phyloP scores from a whole-genome alignment of 1,139 yeast species.

The Lodderomyces orthopsilosis region DNA sequence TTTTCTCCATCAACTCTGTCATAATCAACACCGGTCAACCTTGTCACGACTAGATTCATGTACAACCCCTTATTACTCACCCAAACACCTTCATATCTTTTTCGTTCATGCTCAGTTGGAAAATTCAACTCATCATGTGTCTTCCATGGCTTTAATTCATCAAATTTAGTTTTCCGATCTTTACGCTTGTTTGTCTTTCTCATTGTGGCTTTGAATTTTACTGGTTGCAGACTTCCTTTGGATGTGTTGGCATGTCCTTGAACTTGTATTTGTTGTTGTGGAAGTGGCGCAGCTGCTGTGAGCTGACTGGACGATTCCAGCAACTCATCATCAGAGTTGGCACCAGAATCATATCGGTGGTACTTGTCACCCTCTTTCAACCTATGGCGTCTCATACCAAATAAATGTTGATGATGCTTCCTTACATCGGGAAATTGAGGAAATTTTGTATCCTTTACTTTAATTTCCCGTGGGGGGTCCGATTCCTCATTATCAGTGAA shows the following conservation, averaged over 20 bases:
- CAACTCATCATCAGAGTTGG: slow-evolving; percentile 4
- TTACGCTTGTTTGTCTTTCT: slow-evolving; percentile 50
- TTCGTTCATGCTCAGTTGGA: slow-evolving; percentile 71
- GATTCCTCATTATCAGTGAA: slow-evolving; percentile 10
- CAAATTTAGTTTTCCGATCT: slow-evolving; percentile 52
- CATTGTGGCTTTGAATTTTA: slow-evolving; percentile 64
- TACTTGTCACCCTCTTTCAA: background rate
- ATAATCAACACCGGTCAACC: slow-evolving; percentile 29
- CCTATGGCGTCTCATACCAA: slow-evolving; percentile 1
- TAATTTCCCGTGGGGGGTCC: slow-evolving; percentile 5
- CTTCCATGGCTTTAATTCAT: slow-evolving; percentile 96
- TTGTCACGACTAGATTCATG: slow-evolving; percentile 40
- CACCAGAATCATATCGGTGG: slow-evolving; percentile 1
- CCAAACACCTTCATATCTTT: slow-evolving; percentile 92
- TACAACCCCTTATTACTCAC: slow-evolving; percentile 77
- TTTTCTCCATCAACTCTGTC: slow-evolving; percentile 16
- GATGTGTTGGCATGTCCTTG: slow-evolving; percentile 2
- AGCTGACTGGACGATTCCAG: background rate
- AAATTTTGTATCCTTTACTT: slow-evolving; percentile 14
- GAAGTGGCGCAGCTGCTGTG: background rate
- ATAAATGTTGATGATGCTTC: slow-evolving; percentile 12
- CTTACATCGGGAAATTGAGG: slow-evolving; percentile 30
- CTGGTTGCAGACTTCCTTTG: slow-evolving; percentile 19
- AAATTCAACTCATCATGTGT: slow-evolving; percentile 64
- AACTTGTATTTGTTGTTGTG: background rate